Conservation (phyloP, 2,329 filamentous ascomycete genomes). For the Sphaerulina populicola region DNA sequence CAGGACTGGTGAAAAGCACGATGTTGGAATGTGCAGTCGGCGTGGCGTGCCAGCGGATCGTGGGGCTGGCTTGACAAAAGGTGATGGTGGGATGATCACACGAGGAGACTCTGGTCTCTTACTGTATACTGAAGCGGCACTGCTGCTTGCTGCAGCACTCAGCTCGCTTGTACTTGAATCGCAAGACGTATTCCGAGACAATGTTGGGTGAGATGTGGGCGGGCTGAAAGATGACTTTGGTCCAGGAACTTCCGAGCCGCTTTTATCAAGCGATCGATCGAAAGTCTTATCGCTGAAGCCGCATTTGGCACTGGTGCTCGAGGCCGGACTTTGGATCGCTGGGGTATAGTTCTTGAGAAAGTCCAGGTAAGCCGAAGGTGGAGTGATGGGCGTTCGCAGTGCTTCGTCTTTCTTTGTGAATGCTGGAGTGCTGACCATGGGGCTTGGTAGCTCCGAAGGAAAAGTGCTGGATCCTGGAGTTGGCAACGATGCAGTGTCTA, state of each 20-base stretch:
- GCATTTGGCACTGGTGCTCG: conserved; percentile 48
- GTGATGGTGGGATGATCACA: conserved; percentile 38
- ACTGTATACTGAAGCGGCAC: conserved; percentile 11
- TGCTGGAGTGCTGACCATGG: conserved; percentile 53
- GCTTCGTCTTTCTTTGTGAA: conserved; percentile 63
- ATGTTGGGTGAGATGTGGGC: conserved; percentile 28
- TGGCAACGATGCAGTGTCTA: conserved; percentile 35
- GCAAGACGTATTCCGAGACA: conserved; percentile 33
- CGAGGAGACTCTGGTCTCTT: conserved; percentile 33
- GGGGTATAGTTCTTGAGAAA: conserved; percentile 77
- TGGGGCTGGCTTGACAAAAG: conserved; percentile 46
- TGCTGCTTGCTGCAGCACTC: conserved; percentile 18
- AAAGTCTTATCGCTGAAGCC: conserved; percentile 39
- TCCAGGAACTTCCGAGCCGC: conserved; percentile 20
- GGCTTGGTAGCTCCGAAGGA: conserved; percentile 51
- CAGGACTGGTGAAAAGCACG: conserved; percentile 54
- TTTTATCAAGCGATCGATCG: conserved; percentile 22
- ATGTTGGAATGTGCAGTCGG: conserved; percentile 68
- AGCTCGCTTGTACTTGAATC: conserved; percentile 19
- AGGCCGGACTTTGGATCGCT: conserved; percentile 59
- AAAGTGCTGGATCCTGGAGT: conserved; percentile 55
- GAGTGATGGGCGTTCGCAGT: conserved; percentile 77
- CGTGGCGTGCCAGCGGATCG: conserved; percentile 53
- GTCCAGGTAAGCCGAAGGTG: conserved; percentile 81
- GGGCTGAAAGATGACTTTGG: conserved; percentile 30